Evolutionary conservation across 176 grass and related monocot genomes (phyloP).

Genomic region (Oryza meridionalis): DNA sequence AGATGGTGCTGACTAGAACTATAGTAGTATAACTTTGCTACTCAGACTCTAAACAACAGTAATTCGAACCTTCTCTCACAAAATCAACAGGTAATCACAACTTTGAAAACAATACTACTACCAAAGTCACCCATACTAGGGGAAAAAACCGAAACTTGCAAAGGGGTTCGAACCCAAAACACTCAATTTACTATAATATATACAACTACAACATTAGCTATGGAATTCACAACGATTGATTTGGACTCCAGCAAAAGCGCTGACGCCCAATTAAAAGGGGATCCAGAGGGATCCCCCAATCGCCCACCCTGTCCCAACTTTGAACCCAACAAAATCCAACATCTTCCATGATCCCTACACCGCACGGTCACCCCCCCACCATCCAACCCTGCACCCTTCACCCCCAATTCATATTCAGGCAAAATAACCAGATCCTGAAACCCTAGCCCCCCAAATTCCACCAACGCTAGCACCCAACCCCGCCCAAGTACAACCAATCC

Average conservation of each 20-base stretch:
- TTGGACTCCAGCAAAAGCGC: no score
- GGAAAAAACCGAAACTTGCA: background rate
- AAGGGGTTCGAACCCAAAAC: background rate
- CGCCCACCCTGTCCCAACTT: background rate
- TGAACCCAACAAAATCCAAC: background rate
- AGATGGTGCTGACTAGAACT: conserved; percentile 16
- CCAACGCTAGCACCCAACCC: background rate
- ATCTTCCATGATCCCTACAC: background rate
- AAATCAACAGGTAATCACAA: no score
- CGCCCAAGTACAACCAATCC: background rate
- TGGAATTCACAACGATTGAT: no score
- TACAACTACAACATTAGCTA: no score
- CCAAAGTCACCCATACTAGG: background rate
- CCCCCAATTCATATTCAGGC: background rate
- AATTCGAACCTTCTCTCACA: background rate
- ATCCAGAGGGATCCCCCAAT: background rate
- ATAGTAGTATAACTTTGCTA: background rate
- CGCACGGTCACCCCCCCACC: background rate
- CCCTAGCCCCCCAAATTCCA: conserved; percentile 18
- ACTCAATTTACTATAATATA: background rate
- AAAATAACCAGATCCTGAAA: background rate
- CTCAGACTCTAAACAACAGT: background rate
- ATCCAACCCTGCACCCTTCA: background rate
- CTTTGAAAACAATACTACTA: background rate
- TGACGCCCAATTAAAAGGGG: background rate